These are phyloP conservation scores for Trichoderma asperellum DNA, from an alignment of 2,329 filamentous ascomycete species.

Conservation along the genomic window DNA sequence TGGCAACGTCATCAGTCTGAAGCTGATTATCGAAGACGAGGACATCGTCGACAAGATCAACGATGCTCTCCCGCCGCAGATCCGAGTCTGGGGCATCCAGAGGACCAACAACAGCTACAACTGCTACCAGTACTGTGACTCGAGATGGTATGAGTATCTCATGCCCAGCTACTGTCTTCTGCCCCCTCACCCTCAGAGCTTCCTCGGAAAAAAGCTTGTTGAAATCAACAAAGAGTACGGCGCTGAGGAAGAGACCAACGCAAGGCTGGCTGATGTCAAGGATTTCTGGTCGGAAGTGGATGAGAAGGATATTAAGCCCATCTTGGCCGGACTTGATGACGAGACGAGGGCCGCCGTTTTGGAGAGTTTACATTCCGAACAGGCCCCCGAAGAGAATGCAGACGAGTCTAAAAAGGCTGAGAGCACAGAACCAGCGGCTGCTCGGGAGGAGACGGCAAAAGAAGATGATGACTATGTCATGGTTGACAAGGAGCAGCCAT, in stretches of 20 bases:
- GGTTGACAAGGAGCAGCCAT: conserved; percentile 31
- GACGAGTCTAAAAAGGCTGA: conserved; percentile 31
- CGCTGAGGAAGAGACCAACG: conserved; percentile 68
- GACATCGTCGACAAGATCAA: conserved; percentile 93
- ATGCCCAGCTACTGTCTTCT: conserved; percentile 92
- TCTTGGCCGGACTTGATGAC: conserved; percentile 65
- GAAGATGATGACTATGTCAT: conserved; percentile 35
- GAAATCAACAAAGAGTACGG: conserved; percentile 75
- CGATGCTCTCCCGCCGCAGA: conserved; percentile 79
- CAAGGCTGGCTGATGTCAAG: conserved; percentile 75
- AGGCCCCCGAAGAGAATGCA: conserved; percentile 33
- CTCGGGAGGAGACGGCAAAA: conserved; percentile 31
- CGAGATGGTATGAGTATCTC: conserved; percentile 94
- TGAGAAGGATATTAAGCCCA: conserved; percentile 76
- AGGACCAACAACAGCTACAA: conserved; percentile 89
- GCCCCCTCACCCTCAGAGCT: conserved; percentile 88
- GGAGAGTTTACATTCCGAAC: conserved; percentile 58
- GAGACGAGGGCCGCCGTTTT: conserved; percentile 66
- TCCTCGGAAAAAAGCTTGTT: conserved; percentile 79
- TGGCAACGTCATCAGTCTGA: conserved; percentile 92
- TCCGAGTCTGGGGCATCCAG: conserved; percentile 92
- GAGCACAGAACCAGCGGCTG: conserved; percentile 16
- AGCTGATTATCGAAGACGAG: conserved; percentile 91
- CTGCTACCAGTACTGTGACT: conserved; percentile 93
- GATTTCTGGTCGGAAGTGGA: conserved; percentile 84